Evolutionary conservation across 257 asterid species (phyloP).

Genomic region (Forsythia suspensa): DNA sequence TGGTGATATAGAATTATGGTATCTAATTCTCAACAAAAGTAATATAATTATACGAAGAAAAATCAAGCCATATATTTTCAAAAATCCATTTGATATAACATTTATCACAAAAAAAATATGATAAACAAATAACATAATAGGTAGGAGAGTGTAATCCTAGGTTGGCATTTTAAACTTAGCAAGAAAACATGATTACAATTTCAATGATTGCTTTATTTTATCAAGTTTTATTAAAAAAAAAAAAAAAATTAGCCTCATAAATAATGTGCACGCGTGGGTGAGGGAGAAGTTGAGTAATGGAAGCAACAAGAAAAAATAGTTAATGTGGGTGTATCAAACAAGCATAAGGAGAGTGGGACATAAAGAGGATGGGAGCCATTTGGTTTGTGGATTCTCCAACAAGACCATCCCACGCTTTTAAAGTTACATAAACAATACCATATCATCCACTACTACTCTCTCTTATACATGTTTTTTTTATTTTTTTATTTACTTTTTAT

Average conservation of each 20-base stretch:
- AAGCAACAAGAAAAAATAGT: conserved; percentile 16
- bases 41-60: too few relatives aligned
- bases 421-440: conserved; percentile 21
- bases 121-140: background rate
- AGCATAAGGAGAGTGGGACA: conserved; percentile 21
- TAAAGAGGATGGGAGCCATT: conserved; percentile 40
- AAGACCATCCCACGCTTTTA: conserved; percentile 45
- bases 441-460: background rate
- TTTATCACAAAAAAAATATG: too few relatives aligned
- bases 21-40: too few relatives aligned
- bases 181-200: background rate
- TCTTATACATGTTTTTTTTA: background rate
- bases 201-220: background rate
- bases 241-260: background rate
- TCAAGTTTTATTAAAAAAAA: background rate
- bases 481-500: background rate
- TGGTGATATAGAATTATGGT: too few relatives aligned
- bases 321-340: too few relatives aligned
- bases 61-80: too few relatives aligned
- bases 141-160: background rate
- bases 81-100: too few relatives aligned
- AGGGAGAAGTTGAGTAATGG: conserved; percentile 18
- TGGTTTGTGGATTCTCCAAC: conserved; percentile 61
- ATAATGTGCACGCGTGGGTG: conserved; percentile 3
- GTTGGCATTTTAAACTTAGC: background rate